These are phyloP conservation scores for Telopea speciosissima DNA, from an alignment of 177 flowering plant genomes.

Conservation along the genomic window DNA sequence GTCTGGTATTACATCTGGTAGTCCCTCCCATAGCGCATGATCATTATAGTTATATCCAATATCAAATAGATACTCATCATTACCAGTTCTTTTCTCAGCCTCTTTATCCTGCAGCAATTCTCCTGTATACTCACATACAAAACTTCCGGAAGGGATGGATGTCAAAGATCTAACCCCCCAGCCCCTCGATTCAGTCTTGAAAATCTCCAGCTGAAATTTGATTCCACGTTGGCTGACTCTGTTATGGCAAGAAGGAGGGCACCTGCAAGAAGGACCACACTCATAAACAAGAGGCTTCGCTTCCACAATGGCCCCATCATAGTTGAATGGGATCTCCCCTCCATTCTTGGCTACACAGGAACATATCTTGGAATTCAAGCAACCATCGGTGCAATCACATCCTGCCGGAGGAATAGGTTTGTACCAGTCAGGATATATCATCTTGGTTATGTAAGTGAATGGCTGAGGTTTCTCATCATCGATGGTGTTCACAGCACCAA, in stretches of 20 bases:
- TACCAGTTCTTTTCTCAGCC: slow-evolving; percentile 62
- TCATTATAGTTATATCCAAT: slow-evolving; percentile 65
- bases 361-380: slow-evolving; percentile 60
- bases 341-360: slow-evolving; percentile 65
- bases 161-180: slow-evolving; percentile 88
- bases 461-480: slow-evolving; percentile 59
- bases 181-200: slow-evolving; percentile 77
- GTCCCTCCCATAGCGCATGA: slow-evolving; percentile 34
- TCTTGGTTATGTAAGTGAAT: slow-evolving; percentile 50
- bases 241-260: slow-evolving; percentile 72
- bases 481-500: slow-evolving; percentile 68
- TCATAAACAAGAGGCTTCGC: slow-evolving; percentile 68
- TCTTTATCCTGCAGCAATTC: slow-evolving; percentile 70
- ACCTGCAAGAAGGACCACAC: slow-evolving; percentile 85
- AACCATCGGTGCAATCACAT: slow-evolving; percentile 59
- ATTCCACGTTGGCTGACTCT: slow-evolving; percentile 80
- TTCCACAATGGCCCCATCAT: slow-evolving; percentile 63
- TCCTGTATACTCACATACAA: slow-evolving; percentile 84
- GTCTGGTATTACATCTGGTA: slow-evolving; percentile 31
- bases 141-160: slow-evolving; percentile 85
- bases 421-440: slow-evolving; percentile 66
- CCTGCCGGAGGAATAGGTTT: slow-evolving; percentile 46
- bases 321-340: slow-evolving; percentile 69
- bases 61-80: slow-evolving; percentile 84
- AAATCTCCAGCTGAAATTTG: slow-evolving; percentile 68